Evolutionary conservation across 1,139 yeast species (phyloP).

Genomic region (Saccharomyces hybrid): DNA sequence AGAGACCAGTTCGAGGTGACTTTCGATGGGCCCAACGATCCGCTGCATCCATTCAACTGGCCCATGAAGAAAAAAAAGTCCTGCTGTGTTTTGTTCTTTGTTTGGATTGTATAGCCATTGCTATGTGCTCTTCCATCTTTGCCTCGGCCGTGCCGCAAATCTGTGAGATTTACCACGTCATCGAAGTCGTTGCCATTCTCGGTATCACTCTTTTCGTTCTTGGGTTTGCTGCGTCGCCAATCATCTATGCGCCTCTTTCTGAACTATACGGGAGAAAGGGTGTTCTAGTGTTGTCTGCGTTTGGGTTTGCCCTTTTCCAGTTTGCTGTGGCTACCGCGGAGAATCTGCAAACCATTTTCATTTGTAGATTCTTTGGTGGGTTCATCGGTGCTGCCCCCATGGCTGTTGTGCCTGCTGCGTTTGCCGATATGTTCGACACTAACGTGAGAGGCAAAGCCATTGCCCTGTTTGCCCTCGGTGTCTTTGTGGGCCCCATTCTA

Average conservation of each 20-base stretch:
- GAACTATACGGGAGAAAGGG: constrained; percentile 66
- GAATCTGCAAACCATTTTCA: constrained; percentile 61
- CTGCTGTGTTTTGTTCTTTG: constrained; percentile 38
- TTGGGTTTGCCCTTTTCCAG: constrained; percentile 52
- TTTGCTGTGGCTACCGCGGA: constrained; percentile 70
- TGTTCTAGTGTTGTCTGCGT: constrained; percentile 46
- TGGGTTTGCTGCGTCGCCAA: constrained; percentile 80
- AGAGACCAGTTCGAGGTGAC: constrained; percentile 47
- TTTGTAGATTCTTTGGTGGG: constrained; percentile 72
- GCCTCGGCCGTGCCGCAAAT: constrained; percentile 44
- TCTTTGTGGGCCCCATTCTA: constrained; percentile 67
- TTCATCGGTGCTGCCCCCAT: constrained; percentile 72
- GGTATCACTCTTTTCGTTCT: constrained; percentile 66
- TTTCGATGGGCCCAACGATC: constrained; percentile 56
- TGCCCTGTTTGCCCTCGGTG: constrained; percentile 55
- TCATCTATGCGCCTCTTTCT: constrained; percentile 73
- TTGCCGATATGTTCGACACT: constrained; percentile 66
- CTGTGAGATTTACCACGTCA: constrained; percentile 42
- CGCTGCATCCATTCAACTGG: constrained; percentile 60
- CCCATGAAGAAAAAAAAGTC: constrained; percentile 36
- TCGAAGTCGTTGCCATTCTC: constrained; percentile 49
- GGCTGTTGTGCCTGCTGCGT: constrained; percentile 76
- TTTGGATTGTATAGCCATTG: constrained; percentile 38
- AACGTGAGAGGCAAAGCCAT: constrained; percentile 60
- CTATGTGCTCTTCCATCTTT: constrained; percentile 61